Base-by-base conservation (phyloP, 208 protist genomes). In the Leptomonas pyrrhocoris region DNA sequence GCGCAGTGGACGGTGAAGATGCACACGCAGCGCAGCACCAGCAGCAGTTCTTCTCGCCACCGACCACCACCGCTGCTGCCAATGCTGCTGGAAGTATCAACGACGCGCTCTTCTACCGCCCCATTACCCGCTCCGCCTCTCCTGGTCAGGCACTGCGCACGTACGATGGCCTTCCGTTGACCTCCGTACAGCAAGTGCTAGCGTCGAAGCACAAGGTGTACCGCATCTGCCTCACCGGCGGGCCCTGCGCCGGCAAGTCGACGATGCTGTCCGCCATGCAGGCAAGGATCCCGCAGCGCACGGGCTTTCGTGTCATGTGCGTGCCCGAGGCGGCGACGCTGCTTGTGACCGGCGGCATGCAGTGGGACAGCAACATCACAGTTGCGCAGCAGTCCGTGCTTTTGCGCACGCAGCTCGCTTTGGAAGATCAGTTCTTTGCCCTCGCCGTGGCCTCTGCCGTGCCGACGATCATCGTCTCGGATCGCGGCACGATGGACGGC, bases 401-500 rank as follows among this genome's bases (percentile, higher is more conserved):
- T 25, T 71, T 95, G 42, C 77, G 83, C 28, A 85, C 78, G 23
- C 90, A 95, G 67, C 57, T 95, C 0, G 77, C 84, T 19, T 73
- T 95, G 19, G 88, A 95, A 65, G 88, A 95, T 65, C 74, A 84
- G 60, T 91, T 95, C 61, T 89, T 87, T 65, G 77, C 68, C 1
- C 56, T 94, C 12, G 90, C 90, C 11, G 63, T 73, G 16, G 83
- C 80, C 15, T 81, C 71, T 0, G 79, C 72, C 12, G 25, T 77
- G 65, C 82, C 83, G 18, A 79, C 80, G 2, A 61, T 94, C 7
- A 68, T 96, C 51, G 73, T 96, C 1, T 93, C 79, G 3, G 91
- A 96, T 53, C 80, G 91, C 25, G 91, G 91, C 38, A 91, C 85
- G 50, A 96, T 96, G 91, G 91, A 94, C 70, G 84, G 88, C 13